A percentile compares a stretch with the other conserved stretches of the same genome.
Evolutionary conservation across 1,139 yeast species (phyloP).

Genomic region (Suhomyces yuchorum): DNA sequence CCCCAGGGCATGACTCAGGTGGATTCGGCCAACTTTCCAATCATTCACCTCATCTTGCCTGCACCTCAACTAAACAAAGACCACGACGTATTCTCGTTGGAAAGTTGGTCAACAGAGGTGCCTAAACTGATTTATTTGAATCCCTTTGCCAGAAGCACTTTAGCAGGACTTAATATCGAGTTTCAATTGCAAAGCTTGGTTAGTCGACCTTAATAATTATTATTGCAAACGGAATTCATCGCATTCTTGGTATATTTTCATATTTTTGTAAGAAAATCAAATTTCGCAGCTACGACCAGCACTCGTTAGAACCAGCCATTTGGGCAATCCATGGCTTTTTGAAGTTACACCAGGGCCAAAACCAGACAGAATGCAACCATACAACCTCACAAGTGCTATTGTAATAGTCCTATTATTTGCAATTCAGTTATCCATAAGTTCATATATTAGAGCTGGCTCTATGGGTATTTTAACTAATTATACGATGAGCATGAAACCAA

Average conservation of each 20-base stretch:
- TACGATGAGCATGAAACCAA: background rate
- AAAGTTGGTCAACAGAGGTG: slow-evolving; percentile 45
- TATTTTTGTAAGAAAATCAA: background rate
- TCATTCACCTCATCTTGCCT: slow-evolving; percentile 38
- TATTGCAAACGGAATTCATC: background rate
- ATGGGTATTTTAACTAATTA: background rate
- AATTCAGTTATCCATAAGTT: background rate
- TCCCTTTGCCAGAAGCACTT: slow-evolving; percentile 38
- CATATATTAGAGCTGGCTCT: background rate
- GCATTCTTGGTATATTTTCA: background rate
- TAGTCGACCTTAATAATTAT: background rate
- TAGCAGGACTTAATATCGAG: slow-evolving; percentile 43
- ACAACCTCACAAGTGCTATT: too few species aligned
- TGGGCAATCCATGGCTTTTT: background rate
- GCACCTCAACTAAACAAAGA: slow-evolving; percentile 6
- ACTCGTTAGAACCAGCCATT: background rate
- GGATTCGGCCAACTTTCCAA: slow-evolving; percentile 55
- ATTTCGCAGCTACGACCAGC: slow-evolving; percentile 3
- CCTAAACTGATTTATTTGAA: slow-evolving; percentile 49
- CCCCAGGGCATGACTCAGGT: slow-evolving; percentile 59
- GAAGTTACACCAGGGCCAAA: too few species aligned
- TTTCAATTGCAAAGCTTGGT: slow-evolving; percentile 22
- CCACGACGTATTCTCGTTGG: slow-evolving; percentile 28
- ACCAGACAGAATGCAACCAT: too few species aligned
- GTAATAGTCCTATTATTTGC: background rate